phyloP scores from a whole-genome alignment of 352 stramenopile genomes.

The Globisporangium uncinulatum region DNA sequence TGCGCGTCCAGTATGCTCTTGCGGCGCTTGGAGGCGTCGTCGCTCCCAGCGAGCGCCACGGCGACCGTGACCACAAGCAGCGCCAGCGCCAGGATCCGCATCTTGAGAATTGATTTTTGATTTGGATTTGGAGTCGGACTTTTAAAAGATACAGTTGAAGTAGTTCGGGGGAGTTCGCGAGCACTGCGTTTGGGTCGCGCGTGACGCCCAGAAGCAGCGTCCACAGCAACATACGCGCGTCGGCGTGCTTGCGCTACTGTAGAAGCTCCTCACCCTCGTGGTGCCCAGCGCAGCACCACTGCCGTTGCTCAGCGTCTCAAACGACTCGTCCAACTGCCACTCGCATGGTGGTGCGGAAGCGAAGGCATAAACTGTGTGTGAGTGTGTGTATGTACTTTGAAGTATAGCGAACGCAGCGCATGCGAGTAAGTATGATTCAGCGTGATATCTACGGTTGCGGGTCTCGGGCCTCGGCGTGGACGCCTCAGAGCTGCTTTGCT shows the following conservation, averaged over 20 bases:
- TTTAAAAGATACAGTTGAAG: constrained; percentile 20
- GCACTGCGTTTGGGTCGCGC: constrained; percentile 18
- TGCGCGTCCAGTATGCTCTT: constrained; percentile 32
- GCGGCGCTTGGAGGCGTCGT: neutral
- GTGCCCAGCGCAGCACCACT: constrained; percentile 26
- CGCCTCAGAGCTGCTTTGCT: constrained; percentile 13
- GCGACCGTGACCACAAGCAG: neutral
- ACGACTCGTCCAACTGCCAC: too few species aligned
- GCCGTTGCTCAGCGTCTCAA: constrained; percentile 7
- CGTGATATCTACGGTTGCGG: neutral
- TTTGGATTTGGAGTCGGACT: too few species aligned
- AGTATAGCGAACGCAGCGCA: constrained; percentile 43
- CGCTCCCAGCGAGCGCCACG: neutral
- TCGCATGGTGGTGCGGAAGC: too few species aligned
- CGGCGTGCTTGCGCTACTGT: constrained; percentile 50
- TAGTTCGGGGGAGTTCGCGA: constrained; percentile 48
- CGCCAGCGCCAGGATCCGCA: too few species aligned
- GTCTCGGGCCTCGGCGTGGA: constrained; percentile 6
- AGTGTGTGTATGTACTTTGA: neutral
- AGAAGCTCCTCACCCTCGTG: constrained; percentile 47
- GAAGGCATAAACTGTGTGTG: neutral
- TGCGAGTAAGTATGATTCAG: neutral
- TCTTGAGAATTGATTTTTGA: too few species aligned
- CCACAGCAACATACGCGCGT: constrained; percentile 77
- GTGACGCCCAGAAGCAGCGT: constrained; percentile 65